phyloP scores from a whole-genome alignment of 1,139 yeast genomes.

The Kodamaea derodonti region DNA sequence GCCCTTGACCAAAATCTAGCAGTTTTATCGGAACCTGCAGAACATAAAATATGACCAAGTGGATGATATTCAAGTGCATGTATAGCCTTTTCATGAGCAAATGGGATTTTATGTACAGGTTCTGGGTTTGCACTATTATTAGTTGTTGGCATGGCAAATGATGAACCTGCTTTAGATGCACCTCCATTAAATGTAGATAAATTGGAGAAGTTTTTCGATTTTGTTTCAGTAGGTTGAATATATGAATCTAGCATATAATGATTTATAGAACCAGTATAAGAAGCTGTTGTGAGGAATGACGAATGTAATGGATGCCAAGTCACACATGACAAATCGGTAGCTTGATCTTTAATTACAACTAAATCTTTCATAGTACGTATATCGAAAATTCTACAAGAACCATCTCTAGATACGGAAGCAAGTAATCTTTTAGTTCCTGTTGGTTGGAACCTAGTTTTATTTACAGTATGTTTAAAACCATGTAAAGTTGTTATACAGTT shows the following conservation, averaged over 20 bases:
- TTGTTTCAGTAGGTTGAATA: slow-evolving; percentile 26
- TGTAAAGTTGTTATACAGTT: slow-evolving; percentile 75
- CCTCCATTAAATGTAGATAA: slow-evolving; percentile 21
- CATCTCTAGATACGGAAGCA: slow-evolving; percentile 86
- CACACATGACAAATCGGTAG: slow-evolving; percentile 79
- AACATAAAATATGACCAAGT: slow-evolving; percentile 82
- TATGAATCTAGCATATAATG: slow-evolving; percentile 68
- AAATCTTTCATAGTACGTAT: slow-evolving; percentile 79
- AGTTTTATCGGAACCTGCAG: slow-evolving; percentile 92
- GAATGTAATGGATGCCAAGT: slow-evolving; percentile 94
- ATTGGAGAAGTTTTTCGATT: slow-evolving; percentile 10
- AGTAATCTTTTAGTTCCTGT: slow-evolving; percentile 63
- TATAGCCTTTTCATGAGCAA: slow-evolving; percentile 91
- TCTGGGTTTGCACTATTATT: slow-evolving; percentile 25
- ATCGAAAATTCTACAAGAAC: slow-evolving; percentile 85
- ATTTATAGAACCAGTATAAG: slow-evolving; percentile 81
- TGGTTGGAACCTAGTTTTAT: slow-evolving; percentile 78
- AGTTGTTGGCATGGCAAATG: slow-evolving; percentile 7
- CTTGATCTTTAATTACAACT: slow-evolving; percentile 70
- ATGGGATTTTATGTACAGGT: slow-evolving; percentile 69
- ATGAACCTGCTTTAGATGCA: slow-evolving; percentile 10
- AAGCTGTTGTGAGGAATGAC: slow-evolving; percentile 76
- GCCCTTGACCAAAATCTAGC: slow-evolving; percentile 96
- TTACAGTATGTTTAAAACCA: slow-evolving; percentile 91
- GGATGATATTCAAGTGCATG: slow-evolving; percentile 92